phyloP scores from a whole-genome alignment of 2,329 filamentous ascomycete species.

The Colletotrichum viniferum region DNA sequence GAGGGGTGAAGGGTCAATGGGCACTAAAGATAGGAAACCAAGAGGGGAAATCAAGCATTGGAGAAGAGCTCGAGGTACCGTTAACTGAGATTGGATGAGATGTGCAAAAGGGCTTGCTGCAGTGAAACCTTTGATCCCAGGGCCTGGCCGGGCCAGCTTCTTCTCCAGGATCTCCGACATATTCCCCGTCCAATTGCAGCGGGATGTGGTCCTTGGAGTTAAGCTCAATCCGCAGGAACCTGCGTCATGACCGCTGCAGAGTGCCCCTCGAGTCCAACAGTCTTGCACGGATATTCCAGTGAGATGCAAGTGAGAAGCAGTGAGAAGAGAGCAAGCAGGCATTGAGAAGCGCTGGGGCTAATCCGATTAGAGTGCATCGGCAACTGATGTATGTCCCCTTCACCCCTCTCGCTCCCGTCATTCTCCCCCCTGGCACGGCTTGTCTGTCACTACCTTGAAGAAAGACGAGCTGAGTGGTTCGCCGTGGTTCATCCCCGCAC shows the following conservation, averaged over 20 bases:
- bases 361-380: neutral
- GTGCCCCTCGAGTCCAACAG: neutral
- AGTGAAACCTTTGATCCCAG: neutral
- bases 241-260: constrained; percentile 17
- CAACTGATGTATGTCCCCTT: neutral
- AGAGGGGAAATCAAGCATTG: neutral
- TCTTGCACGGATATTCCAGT: neutral
- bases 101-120: neutral
- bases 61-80: neutral
- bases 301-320: neutral
- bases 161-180: constrained; percentile 12
- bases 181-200: constrained; percentile 15
- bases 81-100: neutral
- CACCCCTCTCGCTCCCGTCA: neutral
- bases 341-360: neutral
- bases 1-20: neutral
- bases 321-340: neutral
- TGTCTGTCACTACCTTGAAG: neutral
- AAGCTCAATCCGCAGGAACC: constrained; percentile 17
- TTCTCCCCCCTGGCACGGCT: neutral
- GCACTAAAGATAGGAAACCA: neutral
- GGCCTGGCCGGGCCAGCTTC: neutral
- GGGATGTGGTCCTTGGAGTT: neutral
- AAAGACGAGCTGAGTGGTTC: neutral
- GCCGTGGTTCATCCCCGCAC: constrained; percentile 12